Evolutionary conservation across 441 rosid genomes (phyloP), one percentile per base, ranked within the genome.

Genomic region (Gossypium davidsonii): DNA sequence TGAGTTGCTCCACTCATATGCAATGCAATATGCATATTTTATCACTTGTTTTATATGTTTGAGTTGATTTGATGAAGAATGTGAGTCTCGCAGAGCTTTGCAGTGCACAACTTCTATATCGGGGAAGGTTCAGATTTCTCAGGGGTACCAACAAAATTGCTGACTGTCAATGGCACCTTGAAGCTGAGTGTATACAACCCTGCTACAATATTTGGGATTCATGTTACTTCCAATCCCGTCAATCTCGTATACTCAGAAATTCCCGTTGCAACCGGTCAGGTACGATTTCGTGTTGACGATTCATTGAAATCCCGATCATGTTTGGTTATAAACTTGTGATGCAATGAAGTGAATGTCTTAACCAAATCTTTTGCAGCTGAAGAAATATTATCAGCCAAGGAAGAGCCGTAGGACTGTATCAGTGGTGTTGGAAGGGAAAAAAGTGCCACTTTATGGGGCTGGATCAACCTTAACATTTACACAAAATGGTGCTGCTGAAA

Each of bases 401-500:
- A 95, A 95, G 89, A 93, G 99, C 53, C 84, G 68, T 39, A 78
- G 95, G 64, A 79, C 77, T 0, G 88, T 88, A 63, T 72, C 85
- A 15, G 91, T 93, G 63, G 79, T 76, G 51, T 77, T 95, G 66
- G 76, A 85, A 73, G 94, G 97, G 1, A 74, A 74, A 2, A 91
- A 88, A 83, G 93, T 95, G 75, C 98, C 98, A 15, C 73, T 95
- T 11, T 95, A 93, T 48, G 99, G 98, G 68, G 99, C 97, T 0
- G 98, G 97, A 77, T 90, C 94, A 31, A 64, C 79, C 75, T 75
- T 93, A n/a, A 72, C 79, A 1, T 83, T 77, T 11, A 76, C 92
- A 0, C 88, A 79, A 73, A 84, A 74, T 23, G 90, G 88, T 0
- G 83, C 83, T 21, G 83, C 84, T 15, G 81, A 65, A 56, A 80